Evolutionary conservation across 2,329 filamentous ascomycete species (phyloP).

Genomic region (Alternaria solani): DNA sequence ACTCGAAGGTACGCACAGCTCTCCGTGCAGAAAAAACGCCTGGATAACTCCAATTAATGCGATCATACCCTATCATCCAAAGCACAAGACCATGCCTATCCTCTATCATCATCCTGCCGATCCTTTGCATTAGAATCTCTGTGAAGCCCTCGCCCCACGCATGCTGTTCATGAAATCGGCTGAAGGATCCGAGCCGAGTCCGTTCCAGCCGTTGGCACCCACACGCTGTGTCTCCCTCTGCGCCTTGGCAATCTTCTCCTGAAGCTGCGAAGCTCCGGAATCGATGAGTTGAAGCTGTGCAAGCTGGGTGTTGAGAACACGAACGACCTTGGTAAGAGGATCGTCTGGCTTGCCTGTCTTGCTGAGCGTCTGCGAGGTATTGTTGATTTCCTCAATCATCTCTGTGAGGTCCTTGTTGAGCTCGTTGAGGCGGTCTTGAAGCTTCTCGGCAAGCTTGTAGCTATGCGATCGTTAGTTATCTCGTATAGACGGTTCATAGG

Average conservation of each 20-base stretch:
- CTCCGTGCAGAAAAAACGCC: background rate
- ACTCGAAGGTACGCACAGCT: background rate
- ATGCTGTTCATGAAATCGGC: slow-evolving; percentile 94
- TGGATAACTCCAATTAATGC: slow-evolving; percentile 6
- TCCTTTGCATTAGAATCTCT: slow-evolving; percentile 40
- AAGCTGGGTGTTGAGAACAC: slow-evolving; percentile 92
- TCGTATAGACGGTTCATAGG: background rate
- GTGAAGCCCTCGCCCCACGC: slow-evolving; percentile 63
- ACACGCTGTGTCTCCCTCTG: slow-evolving; percentile 76
- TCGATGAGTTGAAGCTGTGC: slow-evolving; percentile 94
- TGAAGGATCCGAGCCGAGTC: slow-evolving; percentile 72
- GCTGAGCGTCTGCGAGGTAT: slow-evolving; percentile 85
- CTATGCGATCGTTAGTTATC: slow-evolving; percentile 43
- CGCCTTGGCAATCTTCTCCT: slow-evolving; percentile 81
- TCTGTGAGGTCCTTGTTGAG: slow-evolving; percentile 91
- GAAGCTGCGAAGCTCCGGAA: slow-evolving; percentile 78
- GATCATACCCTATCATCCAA: background rate
- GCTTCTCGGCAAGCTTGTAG: slow-evolving; percentile 91
- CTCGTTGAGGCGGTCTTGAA: slow-evolving; percentile 88
- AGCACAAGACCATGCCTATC: background rate
- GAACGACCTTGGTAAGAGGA: slow-evolving; percentile 85
- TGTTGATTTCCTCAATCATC: slow-evolving; percentile 99
- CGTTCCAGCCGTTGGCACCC: slow-evolving; percentile 59
- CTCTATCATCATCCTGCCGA: slow-evolving; percentile 22
- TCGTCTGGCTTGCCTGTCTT: slow-evolving; percentile 79